A percentile compares a stretch with the other conserved stretches of the same genome.
Conservation (phyloP, 2,329 filamentous ascomycete genomes). For the Akanthomyces uredinophilus region DNA sequence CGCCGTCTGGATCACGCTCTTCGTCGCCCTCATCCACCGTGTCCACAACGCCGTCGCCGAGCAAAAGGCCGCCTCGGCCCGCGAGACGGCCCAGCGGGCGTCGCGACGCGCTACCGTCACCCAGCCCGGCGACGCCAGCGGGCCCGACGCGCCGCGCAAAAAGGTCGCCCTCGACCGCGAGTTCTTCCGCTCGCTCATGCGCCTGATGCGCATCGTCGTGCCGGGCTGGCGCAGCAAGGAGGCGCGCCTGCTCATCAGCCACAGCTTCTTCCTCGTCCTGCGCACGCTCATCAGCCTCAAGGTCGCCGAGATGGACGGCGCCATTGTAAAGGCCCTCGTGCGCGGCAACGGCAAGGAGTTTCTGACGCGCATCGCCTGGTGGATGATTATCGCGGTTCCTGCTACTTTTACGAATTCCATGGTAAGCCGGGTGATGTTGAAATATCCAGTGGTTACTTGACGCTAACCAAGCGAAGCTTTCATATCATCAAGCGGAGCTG, state of each 20-base stretch:
- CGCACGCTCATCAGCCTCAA: conserved; percentile 90
- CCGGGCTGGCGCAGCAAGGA: conserved; percentile 89
- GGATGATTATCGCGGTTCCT: conserved; percentile 95
- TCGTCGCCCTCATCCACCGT: conserved; percentile 76
- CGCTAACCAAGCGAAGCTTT: conserved; percentile 52
- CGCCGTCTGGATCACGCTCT: conserved; percentile 75
- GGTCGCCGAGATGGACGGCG: conserved; percentile 92
- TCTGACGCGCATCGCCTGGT: conserved; percentile 83
- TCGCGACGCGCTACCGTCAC: conserved; percentile 45
- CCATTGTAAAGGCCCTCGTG: conserved; percentile 85
- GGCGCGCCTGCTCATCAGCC: conserved; percentile 76
- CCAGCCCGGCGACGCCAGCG: conserved; percentile 26
- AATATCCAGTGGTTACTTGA: neutral
- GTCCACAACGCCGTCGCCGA: conserved; percentile 88
- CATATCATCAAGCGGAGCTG: conserved; percentile 93
- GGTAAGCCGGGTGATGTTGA: conserved; percentile 48
- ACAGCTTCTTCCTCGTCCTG: conserved; percentile 87
- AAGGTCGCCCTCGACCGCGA: conserved; percentile 92
- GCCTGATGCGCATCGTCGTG: conserved; percentile 79
- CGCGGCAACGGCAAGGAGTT: conserved; percentile 90
- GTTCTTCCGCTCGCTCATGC: conserved; percentile 67
- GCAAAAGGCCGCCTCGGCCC: conserved; percentile 76
- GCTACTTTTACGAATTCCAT: conserved; percentile 99
- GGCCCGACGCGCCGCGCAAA: conserved; percentile 49
- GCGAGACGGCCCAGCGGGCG: conserved; percentile 55